Evolutionary conservation across 2,329 filamentous ascomycete genomes (phyloP), one percentile per base, ranked within the genome.

Genomic region (Fusarium fujikuroi): DNA sequence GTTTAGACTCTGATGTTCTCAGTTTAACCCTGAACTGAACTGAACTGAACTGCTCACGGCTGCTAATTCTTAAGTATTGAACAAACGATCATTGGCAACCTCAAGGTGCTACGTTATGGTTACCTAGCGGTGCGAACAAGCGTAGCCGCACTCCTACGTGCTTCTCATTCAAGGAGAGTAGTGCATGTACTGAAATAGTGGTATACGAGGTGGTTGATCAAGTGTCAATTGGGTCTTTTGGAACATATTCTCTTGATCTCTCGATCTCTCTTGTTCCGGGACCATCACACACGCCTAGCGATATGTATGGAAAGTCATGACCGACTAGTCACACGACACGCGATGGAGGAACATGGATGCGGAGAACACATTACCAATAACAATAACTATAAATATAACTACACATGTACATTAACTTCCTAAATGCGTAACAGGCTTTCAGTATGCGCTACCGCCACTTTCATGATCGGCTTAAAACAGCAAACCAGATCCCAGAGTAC

Each of bases 401-500:
- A 25, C n/a, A 54, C 28, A 36, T 40, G 34, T 63, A 50, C 56
- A 54, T 68, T 68, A 37, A 49, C 39, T 44, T 43, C 50, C 53
- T 56, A 44, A 68, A 47, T 54, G 47, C 64, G 49, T 58, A 39
- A 58, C 25, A 63, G 25, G 21, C 19, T 57, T 46, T 58, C 21
- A 39, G 39, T 50, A 40, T 47, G 54, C 46, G 28, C 34, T 53
- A 49, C 46, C n/a, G 23, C 44, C 54, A 10, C 60, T 40, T 46
- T 49, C 67, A 70, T 50, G 30, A 50, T n/a, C 30, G 39, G 44
- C 39, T 39, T 44, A 34, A 40, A 39, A 56, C 30, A 37, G 12
- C 66, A 46, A 42, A 39, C 39, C 54, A 43, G 49, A 44, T 44
- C 42, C 68, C 23, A 25, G 34, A 63, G 36, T 42, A 69, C 58